phyloP scores from a whole-genome alignment of 352 stramenopile species.

The Globisporangium perplexum region DNA sequence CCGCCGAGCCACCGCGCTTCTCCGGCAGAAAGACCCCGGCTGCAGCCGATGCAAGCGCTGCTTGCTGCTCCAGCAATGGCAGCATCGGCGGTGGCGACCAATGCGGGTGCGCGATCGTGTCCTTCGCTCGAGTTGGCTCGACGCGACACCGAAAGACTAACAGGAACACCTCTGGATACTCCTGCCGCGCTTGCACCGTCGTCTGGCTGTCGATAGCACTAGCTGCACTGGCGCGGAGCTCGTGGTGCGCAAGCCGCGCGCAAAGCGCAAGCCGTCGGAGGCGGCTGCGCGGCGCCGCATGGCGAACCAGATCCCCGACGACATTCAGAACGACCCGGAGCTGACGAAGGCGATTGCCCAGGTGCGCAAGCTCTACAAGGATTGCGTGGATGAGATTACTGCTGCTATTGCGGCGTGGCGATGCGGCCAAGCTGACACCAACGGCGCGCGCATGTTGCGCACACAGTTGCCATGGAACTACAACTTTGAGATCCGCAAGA shows the following conservation, averaged over 20 bases:
- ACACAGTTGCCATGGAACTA: conserved; percentile 95
- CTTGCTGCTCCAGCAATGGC: conserved; percentile 10
- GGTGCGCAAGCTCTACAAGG: conserved; percentile 2
- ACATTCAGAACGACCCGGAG: conserved; percentile 85
- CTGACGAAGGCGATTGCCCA: conserved; percentile 91
- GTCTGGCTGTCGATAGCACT: not conserved
- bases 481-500: conserved; percentile 99
- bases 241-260: conserved; percentile 31
- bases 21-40: conserved; percentile 30
- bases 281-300: conserved; percentile 59
- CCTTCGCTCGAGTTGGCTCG: not conserved
- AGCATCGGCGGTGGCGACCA: not conserved
- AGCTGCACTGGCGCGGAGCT: conserved; percentile 9
- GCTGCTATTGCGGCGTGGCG: not conserved
- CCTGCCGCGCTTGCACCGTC: not conserved
- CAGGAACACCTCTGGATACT: no score
- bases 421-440: not conserved
- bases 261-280: conserved; percentile 60
- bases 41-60: not conserved
- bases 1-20: conserved; percentile 40
- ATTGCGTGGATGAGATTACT: not conserved
- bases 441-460: not conserved
- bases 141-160: not conserved
- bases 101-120: conserved; percentile 7
- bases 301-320: conserved; percentile 86